Evolutionary conservation across 1,284 basidiomycete species (phyloP), one percentile per base, ranked within the genome.

Genomic region (Schizophyllum amplum): DNA sequence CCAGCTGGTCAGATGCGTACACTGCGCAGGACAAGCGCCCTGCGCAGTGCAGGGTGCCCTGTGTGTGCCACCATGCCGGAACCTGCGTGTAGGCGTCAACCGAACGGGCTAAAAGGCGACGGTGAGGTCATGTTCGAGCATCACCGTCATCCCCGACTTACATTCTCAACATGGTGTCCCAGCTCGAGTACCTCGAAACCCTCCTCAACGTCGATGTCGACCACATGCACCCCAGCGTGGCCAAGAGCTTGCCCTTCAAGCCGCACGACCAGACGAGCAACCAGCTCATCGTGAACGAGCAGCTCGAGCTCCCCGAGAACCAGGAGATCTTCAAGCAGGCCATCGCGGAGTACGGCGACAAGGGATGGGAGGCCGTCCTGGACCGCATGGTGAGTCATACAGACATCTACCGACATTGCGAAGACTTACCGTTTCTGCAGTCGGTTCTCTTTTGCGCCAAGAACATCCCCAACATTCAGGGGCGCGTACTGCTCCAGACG

Each of bases 191-290:
- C 24, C 58, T 61, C 25, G 60, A 61, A 57, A 59, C 60, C 20
- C 60, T 59, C 52, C 56, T 59, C 48, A 59, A 61, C 51, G 56
- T 58, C 60, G 58, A 61, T 47, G 60, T 61, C 52, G 60, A 61
- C 55, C 48, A 54, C 5, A 59, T 61, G 60, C 56, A 59, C 53
- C 58, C 58, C n/a, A 54, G 47, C 27, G 56, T 56, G 49, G 56
- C 60, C 9, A 61, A 57, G 54, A 55, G 56, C 50, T 33, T 61
- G 11, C 60, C 60, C 3, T 58, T 61, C 51, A 54, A 49, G 17
- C 60, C 58, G 17, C 60, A 61, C 50, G 55, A 61, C 54, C 55
- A 54, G 60, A 57, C 60, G 27, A 59, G 60, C 57, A 59, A 61
- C 46, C 60, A 59, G 56, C 46, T 52, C 52, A 50, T 61, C 23